phyloP scores from a whole-genome alignment of 1,284 basidiomycete species.

The Moesziomyces sp. region DNA sequence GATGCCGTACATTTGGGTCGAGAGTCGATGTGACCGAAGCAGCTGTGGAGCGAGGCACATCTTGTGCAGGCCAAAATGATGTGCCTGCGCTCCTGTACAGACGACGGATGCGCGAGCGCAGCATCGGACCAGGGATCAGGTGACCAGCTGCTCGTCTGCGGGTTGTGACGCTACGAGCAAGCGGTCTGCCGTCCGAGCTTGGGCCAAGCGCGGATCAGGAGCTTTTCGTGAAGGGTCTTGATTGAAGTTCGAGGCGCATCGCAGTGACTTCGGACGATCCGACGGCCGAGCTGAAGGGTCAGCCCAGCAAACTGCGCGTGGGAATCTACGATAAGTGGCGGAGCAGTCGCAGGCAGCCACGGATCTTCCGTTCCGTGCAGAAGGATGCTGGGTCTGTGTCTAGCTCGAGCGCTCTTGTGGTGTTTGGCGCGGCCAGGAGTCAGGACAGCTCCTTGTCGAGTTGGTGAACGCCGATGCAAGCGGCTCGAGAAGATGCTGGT shows the following conservation, averaged over 20 bases:
- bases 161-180: constrained; percentile 10
- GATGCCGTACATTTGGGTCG: neutral
- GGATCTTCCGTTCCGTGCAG: no score
- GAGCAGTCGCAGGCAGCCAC: neutral
- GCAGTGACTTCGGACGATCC: constrained; percentile 12
- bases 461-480: neutral
- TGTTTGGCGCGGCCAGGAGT: no score
- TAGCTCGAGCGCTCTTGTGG: no score
- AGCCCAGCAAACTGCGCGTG: neutral
- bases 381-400: no score
- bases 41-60: neutral
- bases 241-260: constrained; percentile 10
- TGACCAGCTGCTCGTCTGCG: constrained; percentile 11
- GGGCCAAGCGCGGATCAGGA: constrained; percentile 1
- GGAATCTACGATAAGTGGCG: neutral
- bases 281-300: constrained; percentile 5
- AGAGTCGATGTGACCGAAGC: neutral
- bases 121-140: constrained; percentile 19
- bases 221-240: neutral
- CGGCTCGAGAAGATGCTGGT: neutral
- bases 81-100: constrained; percentile 30
- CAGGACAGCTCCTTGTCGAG: neutral
- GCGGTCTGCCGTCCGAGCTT: constrained; percentile 10
- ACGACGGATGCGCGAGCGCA: constrained; percentile 29
- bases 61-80: constrained; percentile 5